These are phyloP conservation scores for Venturia asperata DNA, from an alignment of 2,329 filamentous ascomycete species.

Conservation along the genomic window DNA sequence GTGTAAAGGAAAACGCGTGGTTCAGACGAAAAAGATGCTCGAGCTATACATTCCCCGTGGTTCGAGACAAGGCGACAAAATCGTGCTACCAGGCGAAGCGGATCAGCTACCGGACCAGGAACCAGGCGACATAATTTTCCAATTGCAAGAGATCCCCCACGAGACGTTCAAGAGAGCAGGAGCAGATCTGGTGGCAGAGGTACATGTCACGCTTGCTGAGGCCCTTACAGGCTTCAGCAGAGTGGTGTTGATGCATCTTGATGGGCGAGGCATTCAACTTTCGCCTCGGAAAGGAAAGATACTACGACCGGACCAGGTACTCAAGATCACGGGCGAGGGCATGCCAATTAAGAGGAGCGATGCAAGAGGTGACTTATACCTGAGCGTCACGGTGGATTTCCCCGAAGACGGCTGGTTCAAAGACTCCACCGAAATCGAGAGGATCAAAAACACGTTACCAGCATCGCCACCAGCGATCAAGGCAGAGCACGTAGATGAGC, in stretches of 20 bases:
- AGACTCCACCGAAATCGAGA: conserved; percentile 60
- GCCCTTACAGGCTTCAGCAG: conserved; percentile 83
- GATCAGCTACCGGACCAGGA: conserved; percentile 85
- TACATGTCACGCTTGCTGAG: conserved; percentile 76
- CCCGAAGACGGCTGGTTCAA: conserved; percentile 77
- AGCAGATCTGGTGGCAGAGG: conserved; percentile 72
- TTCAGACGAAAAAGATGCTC: conserved; percentile 83
- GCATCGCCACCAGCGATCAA: conserved; percentile 48
- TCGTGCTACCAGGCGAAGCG: conserved; percentile 85
- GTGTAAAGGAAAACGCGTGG: conserved; percentile 88
- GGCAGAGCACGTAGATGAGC: conserved; percentile 74
- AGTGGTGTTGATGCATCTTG: conserved; percentile 84
- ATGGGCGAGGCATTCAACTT: conserved; percentile 82
- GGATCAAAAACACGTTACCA: conserved; percentile 70
- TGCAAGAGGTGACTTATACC: conserved; percentile 74
- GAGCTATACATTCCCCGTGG: conserved; percentile 94
- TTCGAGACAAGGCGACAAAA: conserved; percentile 71
- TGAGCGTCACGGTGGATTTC: conserved; percentile 80
- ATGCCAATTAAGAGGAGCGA: conserved; percentile 92
- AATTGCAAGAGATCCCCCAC: conserved; percentile 73
- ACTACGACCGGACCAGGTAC: conserved; percentile 71
- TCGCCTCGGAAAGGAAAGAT: conserved; percentile 65
- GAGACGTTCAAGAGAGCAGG: conserved; percentile 75
- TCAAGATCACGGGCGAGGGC: conserved; percentile 82
- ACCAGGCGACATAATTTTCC: conserved; percentile 90